Conservation (phyloP, 768 basidiomycete species). For the Suillus paluster region DNA sequence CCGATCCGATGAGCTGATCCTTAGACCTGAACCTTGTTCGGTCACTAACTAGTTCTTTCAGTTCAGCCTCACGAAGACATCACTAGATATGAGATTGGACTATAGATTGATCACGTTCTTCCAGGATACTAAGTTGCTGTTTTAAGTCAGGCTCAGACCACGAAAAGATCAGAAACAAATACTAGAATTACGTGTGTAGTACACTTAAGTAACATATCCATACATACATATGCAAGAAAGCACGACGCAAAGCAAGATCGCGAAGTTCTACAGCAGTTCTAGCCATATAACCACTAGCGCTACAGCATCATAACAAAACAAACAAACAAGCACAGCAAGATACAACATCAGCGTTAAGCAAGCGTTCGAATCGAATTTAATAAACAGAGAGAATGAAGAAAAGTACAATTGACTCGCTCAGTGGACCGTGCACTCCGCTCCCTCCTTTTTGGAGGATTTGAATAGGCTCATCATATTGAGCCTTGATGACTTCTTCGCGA, state of each 20-base stretch:
- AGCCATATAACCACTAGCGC: constrained; percentile 6
- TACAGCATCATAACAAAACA: constrained; percentile 4
- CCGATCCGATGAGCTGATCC: too few species aligned
- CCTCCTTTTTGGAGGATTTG: constrained; percentile 30
- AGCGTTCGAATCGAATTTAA: not conserved
- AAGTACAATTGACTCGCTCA: not conserved
- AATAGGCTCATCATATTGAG: constrained; percentile 37
- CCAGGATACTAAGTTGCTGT: not conserved
- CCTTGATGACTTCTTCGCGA: constrained; percentile 28
- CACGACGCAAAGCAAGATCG: not conserved
- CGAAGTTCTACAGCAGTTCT: not conserved
- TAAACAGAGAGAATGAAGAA: not conserved
- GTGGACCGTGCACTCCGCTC: constrained; percentile 3
- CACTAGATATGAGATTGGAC: not conserved
- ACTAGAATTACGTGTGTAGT: not conserved
- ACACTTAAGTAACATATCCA: not conserved
- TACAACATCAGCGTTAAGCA: constrained; percentile 3
- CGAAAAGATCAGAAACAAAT: not conserved
- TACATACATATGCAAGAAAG: not conserved
- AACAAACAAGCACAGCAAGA: not conserved
- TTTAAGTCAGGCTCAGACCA: not conserved
- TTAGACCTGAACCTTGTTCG: too few species aligned
- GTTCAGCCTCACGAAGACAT: not conserved
- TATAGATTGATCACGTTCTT: not conserved
- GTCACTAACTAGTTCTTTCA: not conserved